phyloP scores from a whole-genome alignment of 441 rosid species.

The Eruca vesicaria region DNA sequence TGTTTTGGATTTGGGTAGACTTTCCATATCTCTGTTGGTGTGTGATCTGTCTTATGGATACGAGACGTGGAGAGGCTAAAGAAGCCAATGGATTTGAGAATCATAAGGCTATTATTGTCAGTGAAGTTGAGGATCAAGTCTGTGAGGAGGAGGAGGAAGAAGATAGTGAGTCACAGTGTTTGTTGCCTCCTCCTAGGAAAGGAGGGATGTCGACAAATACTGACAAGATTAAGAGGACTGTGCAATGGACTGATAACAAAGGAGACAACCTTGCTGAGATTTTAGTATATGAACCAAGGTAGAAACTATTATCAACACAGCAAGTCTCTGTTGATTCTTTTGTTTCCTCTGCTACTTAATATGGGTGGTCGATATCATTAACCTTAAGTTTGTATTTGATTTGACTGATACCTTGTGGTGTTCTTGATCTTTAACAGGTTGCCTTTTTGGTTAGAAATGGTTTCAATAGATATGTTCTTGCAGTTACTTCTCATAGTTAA shows the following conservation, averaged over 20 bases:
- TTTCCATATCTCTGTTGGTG: not conserved
- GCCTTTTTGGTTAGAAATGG: not conserved
- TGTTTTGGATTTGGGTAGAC: too few relatives aligned
- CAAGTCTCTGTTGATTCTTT: not conserved
- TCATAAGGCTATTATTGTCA: conserved; percentile 33
- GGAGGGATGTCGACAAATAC: conserved; percentile 69
- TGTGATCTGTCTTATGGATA: conserved; percentile 47
- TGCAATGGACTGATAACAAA: conserved; percentile 86
- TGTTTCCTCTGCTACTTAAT: not conserved
- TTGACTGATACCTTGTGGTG: not conserved
- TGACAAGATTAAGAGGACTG: conserved; percentile 58
- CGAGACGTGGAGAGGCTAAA: conserved; percentile 40
- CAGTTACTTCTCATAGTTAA: not conserved
- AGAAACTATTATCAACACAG: too few relatives aligned
- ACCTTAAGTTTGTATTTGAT: not conserved
- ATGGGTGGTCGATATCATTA: not conserved
- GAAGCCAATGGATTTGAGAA: conserved; percentile 53
- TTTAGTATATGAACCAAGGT: conserved; percentile 87
- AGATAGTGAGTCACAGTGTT: conserved; percentile 61
- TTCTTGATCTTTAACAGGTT: not conserved
- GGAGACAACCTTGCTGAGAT: conserved; percentile 82
- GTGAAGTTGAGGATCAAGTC: conserved; percentile 36
- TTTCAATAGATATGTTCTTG: not conserved
- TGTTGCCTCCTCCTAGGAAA: conserved; percentile 71
- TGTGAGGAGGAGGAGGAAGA: conserved; percentile 56